Evolutionary conservation across 179 eudicot species (phyloP).

Genomic region (Beta macrorhiza): DNA sequence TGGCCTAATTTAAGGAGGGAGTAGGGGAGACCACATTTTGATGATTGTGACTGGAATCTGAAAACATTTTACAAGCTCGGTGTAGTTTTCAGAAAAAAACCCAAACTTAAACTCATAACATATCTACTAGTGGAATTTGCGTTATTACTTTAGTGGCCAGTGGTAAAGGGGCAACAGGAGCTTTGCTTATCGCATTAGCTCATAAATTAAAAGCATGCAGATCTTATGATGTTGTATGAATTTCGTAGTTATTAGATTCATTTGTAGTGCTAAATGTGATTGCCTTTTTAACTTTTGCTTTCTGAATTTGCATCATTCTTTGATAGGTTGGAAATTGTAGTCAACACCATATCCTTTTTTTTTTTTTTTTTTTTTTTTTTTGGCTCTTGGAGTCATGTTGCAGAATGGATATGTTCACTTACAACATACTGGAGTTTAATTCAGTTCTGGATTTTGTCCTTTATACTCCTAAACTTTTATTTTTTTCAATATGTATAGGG

Average conservation of each 20-base stretch:
- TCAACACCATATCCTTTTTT: not conserved
- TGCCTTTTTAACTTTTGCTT: not conserved
- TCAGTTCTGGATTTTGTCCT: not conserved
- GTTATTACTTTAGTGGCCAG: not conserved
- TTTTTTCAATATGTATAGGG: constrained; percentile 41
- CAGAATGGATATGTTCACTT: not conserved
- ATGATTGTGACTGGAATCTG: not conserved
- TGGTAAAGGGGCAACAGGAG: not conserved
- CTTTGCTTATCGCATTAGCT: not conserved
- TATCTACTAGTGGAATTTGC: not conserved
- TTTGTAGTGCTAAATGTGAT: not conserved
- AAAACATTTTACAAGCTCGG: not conserved
- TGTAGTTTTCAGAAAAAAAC: not conserved
- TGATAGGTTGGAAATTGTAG: not conserved
- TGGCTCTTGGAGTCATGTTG: not conserved
- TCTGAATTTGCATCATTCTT: not conserved
- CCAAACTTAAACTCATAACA: not conserved
- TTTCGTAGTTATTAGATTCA: not conserved
- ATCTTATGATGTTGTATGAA: not conserved
- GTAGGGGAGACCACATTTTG: too few species aligned
- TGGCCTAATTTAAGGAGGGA: too few species aligned
- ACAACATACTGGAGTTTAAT: not conserved
- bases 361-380: not conserved
- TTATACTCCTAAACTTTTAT: not conserved
- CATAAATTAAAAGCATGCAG: not conserved